phyloP scores from a whole-genome alignment of 257 asterid genomes.

The Nicotiana attenuata region DNA sequence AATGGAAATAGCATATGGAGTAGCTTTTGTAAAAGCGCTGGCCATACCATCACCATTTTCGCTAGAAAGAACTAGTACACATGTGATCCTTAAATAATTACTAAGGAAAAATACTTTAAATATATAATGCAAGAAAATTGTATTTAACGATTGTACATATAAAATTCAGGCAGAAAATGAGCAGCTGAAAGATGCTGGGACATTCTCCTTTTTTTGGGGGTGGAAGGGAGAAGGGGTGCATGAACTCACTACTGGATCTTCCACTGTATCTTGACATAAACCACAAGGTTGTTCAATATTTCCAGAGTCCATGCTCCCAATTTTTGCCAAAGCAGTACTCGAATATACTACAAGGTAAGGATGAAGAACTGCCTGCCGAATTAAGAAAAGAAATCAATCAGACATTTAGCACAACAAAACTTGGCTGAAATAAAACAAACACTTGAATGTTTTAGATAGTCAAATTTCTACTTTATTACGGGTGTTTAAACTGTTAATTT shows the following conservation, averaged over 20 bases:
- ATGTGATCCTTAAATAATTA: too few relatives aligned
- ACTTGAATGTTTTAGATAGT: not conserved
- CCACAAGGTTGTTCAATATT: conserved; percentile 47
- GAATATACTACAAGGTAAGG: conserved; percentile 93
- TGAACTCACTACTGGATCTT: conserved; percentile 54
- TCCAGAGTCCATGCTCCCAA: conserved; percentile 35
- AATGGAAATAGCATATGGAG: not conserved
- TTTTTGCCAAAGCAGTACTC: conserved; percentile 47
- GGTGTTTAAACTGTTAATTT: not conserved
- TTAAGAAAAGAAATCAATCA: not conserved
- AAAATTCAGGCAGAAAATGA: too few relatives aligned
- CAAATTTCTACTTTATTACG: not conserved
- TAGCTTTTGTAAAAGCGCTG: not conserved
- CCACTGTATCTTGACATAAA: conserved; percentile 61
- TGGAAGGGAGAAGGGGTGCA: not conserved
- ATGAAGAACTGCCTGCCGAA: conserved; percentile 79
- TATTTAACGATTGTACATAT: too few relatives aligned
- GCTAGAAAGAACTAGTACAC: too few relatives aligned
- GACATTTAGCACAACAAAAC: not conserved
- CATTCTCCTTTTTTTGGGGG: not conserved
- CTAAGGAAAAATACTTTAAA: too few relatives aligned
- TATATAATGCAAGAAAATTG: too few relatives aligned
- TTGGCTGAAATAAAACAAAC: not conserved
- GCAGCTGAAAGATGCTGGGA: not conserved
- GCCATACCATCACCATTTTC: too few relatives aligned